Base-by-base conservation (phyloP, 1,284 basidiomycete genomes). In the Microbotryomycetes sp. region DNA sequence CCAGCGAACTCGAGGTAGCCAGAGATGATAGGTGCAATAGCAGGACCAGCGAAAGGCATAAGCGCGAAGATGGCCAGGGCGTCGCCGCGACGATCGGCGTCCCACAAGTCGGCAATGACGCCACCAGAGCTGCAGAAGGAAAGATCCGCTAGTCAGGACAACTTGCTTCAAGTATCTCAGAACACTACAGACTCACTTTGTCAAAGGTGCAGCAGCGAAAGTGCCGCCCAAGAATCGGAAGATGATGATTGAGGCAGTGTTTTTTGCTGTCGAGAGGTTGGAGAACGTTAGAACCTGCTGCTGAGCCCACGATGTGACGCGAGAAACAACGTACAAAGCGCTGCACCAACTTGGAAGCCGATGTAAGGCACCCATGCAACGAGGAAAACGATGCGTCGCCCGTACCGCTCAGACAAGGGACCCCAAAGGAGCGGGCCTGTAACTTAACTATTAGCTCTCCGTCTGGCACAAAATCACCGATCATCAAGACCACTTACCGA, bases 191-290 rank as follows among this genome's bases (percentile, higher is more conserved):
- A 64, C 68, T 28, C 71, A 67, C 52, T 70, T 71, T 22, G 73
- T 74, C 12, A 74, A 63, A 15, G 77, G 73, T 26, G 72, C 70
- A 12, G 77, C 56, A 30, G 78, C 80, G 65, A 87, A 87, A 2
- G 78, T 79, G 0, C 86, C 86, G 2, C 83, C 81, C 5, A 88
- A 72, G 74, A 88, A 86, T 19, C 86, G 81, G 75, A 87, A 85
- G 31, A 84, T 75, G 46, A 89, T 78, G 57, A 88, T 77, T 0
- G 81, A 76, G 4, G 79, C 82, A 0, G 81, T 82, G 73, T 86
- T 87, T 29, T 79, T 76, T 0, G 83, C 55, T 60, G 62, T 42
- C 36, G 36, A 9, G 19, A 42, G 36, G 36, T 3, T 6, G n/a
- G 4, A 12, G 42, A 4, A 45, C 19, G 6, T 4, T 23, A 4